Conservation (phyloP, 73 alveolate genomes). For the Durusdinium trenchii region DNA sequence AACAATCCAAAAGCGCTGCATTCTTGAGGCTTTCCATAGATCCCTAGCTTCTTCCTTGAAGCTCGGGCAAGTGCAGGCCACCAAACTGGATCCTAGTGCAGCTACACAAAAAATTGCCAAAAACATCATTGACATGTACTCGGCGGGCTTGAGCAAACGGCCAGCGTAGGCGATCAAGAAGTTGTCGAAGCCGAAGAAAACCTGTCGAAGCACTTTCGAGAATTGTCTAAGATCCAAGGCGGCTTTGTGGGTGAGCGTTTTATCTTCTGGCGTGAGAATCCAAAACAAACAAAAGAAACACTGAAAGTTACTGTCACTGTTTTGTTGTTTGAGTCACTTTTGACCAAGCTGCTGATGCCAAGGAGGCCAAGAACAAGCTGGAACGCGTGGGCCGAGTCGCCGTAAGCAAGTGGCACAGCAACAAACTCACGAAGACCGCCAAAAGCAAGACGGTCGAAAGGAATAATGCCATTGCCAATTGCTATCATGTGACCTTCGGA, state of each 20-base stretch:
- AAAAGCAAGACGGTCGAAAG: background rate
- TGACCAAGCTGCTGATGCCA: background rate
- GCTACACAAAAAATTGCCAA: background rate
- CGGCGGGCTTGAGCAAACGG: conserved; percentile 15
- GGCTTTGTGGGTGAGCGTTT: too few species aligned
- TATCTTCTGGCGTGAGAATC: too few species aligned
- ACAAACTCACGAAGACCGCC: background rate
- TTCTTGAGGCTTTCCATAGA: background rate
- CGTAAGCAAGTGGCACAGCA: conserved; percentile 4
- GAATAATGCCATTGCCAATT: background rate
- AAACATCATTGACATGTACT: conserved; percentile 71
- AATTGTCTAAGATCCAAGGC: background rate
- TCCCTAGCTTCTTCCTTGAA: background rate
- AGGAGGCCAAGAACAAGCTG: conserved; percentile 13
- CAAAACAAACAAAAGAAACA: too few species aligned
- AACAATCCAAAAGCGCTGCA: conserved; percentile 12
- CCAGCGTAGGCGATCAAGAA: conserved; percentile 72
- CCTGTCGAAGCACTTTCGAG: background rate
- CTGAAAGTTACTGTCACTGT: too few species aligned
- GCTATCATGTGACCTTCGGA: too few species aligned
- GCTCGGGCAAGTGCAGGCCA: background rate
- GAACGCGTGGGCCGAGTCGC: background rate
- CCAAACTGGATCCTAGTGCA: background rate
- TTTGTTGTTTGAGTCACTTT: background rate
- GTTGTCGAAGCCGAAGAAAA: conserved; percentile 82